phyloP scores from a whole-genome alignment of 495 filamentous ascomycete genomes.

The Penicillium flavigenum region DNA sequence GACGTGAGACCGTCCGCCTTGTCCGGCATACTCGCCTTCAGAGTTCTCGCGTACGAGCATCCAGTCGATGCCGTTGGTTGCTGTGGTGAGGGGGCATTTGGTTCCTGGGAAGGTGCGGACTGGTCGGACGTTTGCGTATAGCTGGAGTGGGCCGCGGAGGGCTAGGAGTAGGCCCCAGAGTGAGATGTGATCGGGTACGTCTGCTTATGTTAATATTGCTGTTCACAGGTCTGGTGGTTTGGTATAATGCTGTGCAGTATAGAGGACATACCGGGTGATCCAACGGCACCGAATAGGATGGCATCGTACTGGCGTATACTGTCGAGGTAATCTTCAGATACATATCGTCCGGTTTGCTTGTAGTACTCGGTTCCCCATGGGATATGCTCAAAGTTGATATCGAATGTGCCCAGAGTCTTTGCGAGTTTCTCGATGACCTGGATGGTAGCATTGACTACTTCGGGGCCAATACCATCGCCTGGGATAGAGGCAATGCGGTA shows the following conservation, averaged over 20 bases:
- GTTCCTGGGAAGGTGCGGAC: conserved; percentile 45
- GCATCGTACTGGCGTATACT: conserved; percentile 42
- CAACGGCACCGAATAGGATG: conserved; percentile 49
- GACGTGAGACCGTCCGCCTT: conserved; percentile 46
- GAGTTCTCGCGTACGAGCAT: conserved; percentile 52
- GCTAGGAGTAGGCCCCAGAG: conserved; percentile 51
- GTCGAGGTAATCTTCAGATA: conserved; percentile 41
- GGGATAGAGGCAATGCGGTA: conserved; percentile 45
- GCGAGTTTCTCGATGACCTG: conserved; percentile 37
- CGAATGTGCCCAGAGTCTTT: conserved; percentile 33
- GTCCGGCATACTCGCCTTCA: conserved; percentile 53
- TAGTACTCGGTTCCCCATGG: conserved; percentile 44
- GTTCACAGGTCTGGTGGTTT: not conserved
- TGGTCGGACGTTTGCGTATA: conserved; percentile 53
- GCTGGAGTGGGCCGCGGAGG: conserved; percentile 49
- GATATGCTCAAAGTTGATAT: conserved; percentile 40
- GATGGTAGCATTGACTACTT: conserved; percentile 40
- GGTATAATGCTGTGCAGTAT: too few relatives aligned
- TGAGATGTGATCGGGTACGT: conserved; percentile 53
- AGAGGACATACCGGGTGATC: conserved; percentile 32
- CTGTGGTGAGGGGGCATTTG: conserved; percentile 41
- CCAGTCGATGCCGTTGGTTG: conserved; percentile 44
- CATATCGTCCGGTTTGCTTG: conserved; percentile 41
- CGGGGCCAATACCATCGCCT: conserved; percentile 44
- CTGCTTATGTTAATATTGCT: conserved; percentile 18